Base-by-base conservation (phyloP, 768 basidiomycete genomes). In the Tricholoma sp. region DNA sequence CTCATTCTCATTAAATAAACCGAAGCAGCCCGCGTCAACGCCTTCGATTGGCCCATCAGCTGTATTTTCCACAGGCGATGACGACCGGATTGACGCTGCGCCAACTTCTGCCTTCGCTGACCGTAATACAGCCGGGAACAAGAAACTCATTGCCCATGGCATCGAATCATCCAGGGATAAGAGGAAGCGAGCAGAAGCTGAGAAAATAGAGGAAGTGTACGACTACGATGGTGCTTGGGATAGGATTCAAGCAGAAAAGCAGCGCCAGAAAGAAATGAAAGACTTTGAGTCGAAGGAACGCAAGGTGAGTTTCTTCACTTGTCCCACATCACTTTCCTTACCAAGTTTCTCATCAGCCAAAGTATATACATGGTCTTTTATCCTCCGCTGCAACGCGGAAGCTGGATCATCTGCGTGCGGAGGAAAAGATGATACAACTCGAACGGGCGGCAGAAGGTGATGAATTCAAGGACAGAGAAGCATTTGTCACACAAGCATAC, bases 171-270 rank as follows among this genome's bases (percentile, higher is more conserved):
- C 88, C 22, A 84, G 81, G 64, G 73, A 82, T n/a, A 75, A 77
- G 70, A 83, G 78, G 74, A 88, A 86, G 67, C 81, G 83, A 61
- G 84, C 95, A 74, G 85, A 91, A 60, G 82, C 82, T 51, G 94
- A 95, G 69, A 81, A 85, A 74, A 78, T 79, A 59, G 67, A 81
- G 43, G 88, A 86, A 0, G 90, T 95, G 4, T 98, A 89, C 69
- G 85, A 95, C 70, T 99, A 99, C 66, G 97, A 99, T 68, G 94
- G 92, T 71, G 85, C 98, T 4, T 98, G 88, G 82, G 97, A 99
- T 66, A 84, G 81, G 62, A 98, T 99, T 87, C 94, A 98, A 72
- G 83, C 88, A 61, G 88, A 85, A 0, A 91, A 94, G 71, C 74
- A 75, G 60, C 74, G 73, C 39, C 88, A 88, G 66, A 91, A 93